Percentiles rank a stretch among this genome's conserved stretches.
phyloP scores from a whole-genome alignment of 768 basidiomycete species.

The Mycena latifolia region DNA sequence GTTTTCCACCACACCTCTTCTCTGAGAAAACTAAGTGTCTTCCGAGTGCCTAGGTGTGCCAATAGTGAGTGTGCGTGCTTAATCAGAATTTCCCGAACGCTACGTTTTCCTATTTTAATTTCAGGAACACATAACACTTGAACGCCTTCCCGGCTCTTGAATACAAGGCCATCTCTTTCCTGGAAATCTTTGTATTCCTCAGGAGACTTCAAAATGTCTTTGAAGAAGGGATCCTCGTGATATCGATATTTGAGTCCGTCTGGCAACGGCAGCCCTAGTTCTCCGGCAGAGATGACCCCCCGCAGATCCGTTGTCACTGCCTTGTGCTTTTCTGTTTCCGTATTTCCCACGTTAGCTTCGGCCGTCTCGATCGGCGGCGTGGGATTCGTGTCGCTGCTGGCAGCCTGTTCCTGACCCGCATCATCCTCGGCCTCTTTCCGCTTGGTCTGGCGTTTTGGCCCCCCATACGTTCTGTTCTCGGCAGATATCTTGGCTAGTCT shows the following conservation, averaged over 20 bases:
- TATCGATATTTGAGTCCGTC: constrained; percentile 7
- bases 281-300: background rate
- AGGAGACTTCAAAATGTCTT: constrained; percentile 38
- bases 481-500: background rate
- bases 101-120: constrained; percentile 19
- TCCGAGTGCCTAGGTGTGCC: constrained; percentile 48
- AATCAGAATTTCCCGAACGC: constrained; percentile 44
- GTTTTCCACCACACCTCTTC: constrained; percentile 27
- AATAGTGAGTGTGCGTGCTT: constrained; percentile 50
- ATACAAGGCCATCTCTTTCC: constrained; percentile 38
- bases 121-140: constrained; percentile 41
- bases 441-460: constrained; percentile 1
- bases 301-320: background rate
- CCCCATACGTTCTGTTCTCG: constrained; percentile 4
- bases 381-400: background rate
- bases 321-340: background rate
- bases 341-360: no score
- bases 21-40: constrained; percentile 40
- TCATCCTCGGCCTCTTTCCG: background rate
- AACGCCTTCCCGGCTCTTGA: constrained; percentile 15
- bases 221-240: constrained; percentile 40
- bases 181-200: constrained; percentile 44
- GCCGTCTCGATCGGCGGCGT: background rate
- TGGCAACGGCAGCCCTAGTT: constrained; percentile 12
- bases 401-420: background rate